Evolutionary conservation across 2,329 filamentous ascomycete species (phyloP).

Genomic region (Pezicula rhizophila): DNA sequence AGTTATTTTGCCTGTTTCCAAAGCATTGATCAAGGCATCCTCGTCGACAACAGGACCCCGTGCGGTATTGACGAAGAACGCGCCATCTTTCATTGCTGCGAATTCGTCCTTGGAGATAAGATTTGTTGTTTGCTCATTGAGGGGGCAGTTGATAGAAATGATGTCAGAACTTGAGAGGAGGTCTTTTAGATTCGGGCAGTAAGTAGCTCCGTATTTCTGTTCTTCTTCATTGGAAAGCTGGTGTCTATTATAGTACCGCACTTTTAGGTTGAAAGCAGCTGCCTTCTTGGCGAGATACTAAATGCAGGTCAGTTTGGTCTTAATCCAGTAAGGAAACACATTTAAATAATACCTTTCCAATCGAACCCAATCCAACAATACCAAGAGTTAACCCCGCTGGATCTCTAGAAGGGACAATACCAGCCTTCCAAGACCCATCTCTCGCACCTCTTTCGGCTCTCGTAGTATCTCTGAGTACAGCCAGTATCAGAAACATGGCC

Average conservation of each 20-base stretch:
- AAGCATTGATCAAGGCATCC: conserved; percentile 63
- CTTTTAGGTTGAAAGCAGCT: conserved; percentile 64
- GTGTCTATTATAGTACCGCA: conserved; percentile 67
- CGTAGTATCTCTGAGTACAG: conserved; percentile 39
- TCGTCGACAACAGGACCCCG: conserved; percentile 75
- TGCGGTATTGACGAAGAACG: conserved; percentile 73
- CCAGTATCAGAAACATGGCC: conserved; percentile 42
- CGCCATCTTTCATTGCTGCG: conserved; percentile 65
- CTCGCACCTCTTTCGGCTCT: conserved; percentile 32
- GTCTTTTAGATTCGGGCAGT: conserved; percentile 62
- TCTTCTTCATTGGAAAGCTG: conserved; percentile 43
- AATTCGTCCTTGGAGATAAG: conserved; percentile 65
- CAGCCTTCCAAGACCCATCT: conserved; percentile 32
- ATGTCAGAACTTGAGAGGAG: conserved; percentile 64
- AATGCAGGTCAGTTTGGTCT: not conserved
- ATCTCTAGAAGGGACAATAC: conserved; percentile 32
- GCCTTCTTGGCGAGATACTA: conserved; percentile 67
- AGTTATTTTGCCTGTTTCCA: conserved; percentile 60
- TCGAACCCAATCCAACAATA: conserved; percentile 78
- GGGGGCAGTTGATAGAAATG: conserved; percentile 67
- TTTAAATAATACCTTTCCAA: conserved; percentile 41
- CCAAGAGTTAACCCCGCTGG: conserved; percentile 40
- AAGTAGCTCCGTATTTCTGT: conserved; percentile 41
- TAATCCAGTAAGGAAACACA: not conserved
- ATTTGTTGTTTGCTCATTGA: conserved; percentile 67